Percentiles rank a stretch among this genome's conserved stretches.
Conservation (phyloP, 2,329 filamentous ascomycete genomes). For the Pestalotiopsis sp. region DNA sequence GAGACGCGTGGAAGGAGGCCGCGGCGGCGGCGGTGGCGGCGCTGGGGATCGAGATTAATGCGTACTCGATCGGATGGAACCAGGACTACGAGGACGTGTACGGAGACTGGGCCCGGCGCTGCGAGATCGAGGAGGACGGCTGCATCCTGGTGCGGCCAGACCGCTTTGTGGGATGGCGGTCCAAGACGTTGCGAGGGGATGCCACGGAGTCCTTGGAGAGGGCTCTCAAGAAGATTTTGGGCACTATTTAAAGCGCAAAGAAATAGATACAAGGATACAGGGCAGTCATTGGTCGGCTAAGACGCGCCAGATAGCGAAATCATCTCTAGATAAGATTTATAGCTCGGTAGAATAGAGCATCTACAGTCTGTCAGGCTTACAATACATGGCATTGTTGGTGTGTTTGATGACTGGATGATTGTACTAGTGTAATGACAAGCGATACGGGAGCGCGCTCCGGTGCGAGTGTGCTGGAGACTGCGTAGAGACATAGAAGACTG, state of each 20-base stretch:
- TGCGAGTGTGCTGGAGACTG: too few relatives aligned
- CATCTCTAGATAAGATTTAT: too few relatives aligned
- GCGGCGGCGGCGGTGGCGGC: conserved; percentile 39
- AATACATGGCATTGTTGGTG: too few relatives aligned
- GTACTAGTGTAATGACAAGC: too few relatives aligned
- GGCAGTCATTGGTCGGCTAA: too few relatives aligned
- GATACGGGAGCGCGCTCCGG: too few relatives aligned
- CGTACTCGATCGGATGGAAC: conserved; percentile 56
- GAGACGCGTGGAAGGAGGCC: conserved; percentile 55
- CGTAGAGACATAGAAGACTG: too few relatives aligned
- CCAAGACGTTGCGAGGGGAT: background rate
- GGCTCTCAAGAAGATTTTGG: conserved; percentile 1
- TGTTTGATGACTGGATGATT: too few relatives aligned
- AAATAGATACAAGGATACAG: too few relatives aligned
- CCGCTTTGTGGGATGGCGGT: background rate
- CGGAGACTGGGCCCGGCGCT: conserved; percentile 52
- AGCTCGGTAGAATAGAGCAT: too few relatives aligned
- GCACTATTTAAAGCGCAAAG: background rate
- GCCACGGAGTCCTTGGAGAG: background rate
- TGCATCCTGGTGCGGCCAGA: conserved; percentile 1
- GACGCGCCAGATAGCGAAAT: too few relatives aligned
- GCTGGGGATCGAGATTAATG: conserved; percentile 49
- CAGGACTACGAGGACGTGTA: conserved; percentile 66
- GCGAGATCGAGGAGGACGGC: conserved; percentile 3
- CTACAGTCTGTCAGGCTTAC: too few relatives aligned